Percentiles rank a stretch among this genome's conserved stretches.
Conservation (phyloP, 2,329 filamentous ascomycete species). For the Delphinella strobiligena region DNA sequence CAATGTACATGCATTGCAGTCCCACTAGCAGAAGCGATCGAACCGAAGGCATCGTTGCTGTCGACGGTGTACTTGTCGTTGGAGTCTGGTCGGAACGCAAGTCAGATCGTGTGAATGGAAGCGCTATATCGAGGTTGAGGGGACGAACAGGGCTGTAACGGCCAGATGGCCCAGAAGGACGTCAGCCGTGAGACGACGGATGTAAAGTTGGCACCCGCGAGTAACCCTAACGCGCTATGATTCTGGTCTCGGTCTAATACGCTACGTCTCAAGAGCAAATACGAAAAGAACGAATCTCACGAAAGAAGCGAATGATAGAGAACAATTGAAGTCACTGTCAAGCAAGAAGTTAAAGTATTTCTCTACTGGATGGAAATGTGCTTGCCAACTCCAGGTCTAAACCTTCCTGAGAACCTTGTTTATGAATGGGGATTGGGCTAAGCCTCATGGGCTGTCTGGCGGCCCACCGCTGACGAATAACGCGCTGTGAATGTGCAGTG, state of each 20-base stretch:
- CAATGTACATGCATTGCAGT: conserved; percentile 24
- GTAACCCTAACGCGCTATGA: background rate
- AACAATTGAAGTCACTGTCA: background rate
- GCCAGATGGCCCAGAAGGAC: background rate
- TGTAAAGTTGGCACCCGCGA: background rate
- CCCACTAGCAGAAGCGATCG: conserved; percentile 23
- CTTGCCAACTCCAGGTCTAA: no score
- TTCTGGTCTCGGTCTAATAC: background rate
- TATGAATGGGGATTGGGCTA: no score
- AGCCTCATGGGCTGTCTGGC: no score
- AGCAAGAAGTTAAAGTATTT: no score
- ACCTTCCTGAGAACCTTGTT: no score
- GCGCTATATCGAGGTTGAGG: background rate
- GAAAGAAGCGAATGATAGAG: background rate
- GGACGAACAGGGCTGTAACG: background rate
- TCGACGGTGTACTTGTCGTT: conserved; percentile 2
- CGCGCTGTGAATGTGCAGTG: no score
- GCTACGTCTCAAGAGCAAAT: background rate
- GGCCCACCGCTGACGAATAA: no score
- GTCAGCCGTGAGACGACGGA: conserved; percentile 1
- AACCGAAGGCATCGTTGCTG: conserved; percentile 28
- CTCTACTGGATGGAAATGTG: no score
- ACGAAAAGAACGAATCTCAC: background rate
- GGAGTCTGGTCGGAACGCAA: background rate
- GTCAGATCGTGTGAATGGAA: background rate